A percentile compares a stretch with the other conserved stretches of the same genome.
These are phyloP conservation scores for Penicillium argentinense DNA, from an alignment of 495 filamentous ascomycete species.

Conservation along the genomic window DNA sequence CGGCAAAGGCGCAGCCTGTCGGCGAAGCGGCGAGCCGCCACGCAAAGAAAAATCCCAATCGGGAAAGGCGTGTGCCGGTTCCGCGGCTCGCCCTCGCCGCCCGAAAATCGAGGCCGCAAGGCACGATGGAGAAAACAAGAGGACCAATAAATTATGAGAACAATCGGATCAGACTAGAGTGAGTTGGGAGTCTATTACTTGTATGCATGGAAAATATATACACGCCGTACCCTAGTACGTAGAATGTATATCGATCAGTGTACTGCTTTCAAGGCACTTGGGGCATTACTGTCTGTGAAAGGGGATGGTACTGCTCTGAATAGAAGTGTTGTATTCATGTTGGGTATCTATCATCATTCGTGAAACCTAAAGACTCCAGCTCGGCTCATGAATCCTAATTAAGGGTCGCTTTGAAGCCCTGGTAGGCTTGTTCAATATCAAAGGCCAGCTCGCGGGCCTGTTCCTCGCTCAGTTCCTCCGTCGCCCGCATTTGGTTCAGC, in stretches of 20 bases:
- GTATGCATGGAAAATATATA: too few species aligned
- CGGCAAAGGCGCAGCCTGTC: constrained; percentile 1
- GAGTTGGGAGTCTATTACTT: too few species aligned
- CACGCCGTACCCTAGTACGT: too few species aligned
- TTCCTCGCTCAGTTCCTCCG: constrained; percentile 83
- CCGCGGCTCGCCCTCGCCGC: constrained; percentile 28
- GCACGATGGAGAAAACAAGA: too few species aligned
- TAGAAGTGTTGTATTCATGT: too few species aligned
- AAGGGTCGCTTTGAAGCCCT: constrained; percentile 80
- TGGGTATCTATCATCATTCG: constrained; percentile 19
- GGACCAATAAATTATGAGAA: too few species aligned
- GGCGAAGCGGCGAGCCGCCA: constrained; percentile 12
- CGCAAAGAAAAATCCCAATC: constrained; percentile 42
- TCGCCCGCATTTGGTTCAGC: constrained; percentile 94
- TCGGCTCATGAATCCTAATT: constrained; percentile 30
- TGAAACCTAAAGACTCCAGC: constrained; percentile 14
- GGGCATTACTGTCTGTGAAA: too few species aligned
- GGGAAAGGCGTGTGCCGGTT: constrained; percentile 39
- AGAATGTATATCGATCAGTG: too few species aligned
- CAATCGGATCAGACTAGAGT: too few species aligned
- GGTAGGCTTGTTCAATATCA: constrained; percentile 87
- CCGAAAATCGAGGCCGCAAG: too few species aligned
- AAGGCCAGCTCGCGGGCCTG: constrained; percentile 84
- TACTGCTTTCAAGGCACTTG: too few species aligned
- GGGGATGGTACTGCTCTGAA: too few species aligned